Percentiles rank a stretch among this genome's conserved stretches.
phyloP scores from a whole-genome alignment of 2,329 filamentous ascomycete genomes.

The Penicillium crustosum region DNA sequence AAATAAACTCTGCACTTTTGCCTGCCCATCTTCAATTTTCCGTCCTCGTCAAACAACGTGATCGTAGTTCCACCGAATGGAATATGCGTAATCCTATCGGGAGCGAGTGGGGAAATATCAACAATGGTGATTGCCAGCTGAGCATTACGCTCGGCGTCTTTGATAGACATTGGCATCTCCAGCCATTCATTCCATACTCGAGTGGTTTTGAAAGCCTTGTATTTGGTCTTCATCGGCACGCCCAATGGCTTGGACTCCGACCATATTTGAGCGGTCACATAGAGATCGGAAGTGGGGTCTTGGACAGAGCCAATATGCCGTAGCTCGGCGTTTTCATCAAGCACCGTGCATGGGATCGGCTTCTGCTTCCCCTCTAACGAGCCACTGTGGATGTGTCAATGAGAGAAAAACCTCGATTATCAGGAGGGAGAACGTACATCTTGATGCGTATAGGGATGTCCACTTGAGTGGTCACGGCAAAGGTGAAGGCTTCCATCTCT shows the following conservation, averaged over 20 bases:
- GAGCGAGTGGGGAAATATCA: conserved; percentile 83
- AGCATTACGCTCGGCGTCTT: conserved; percentile 75
- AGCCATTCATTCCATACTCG: conserved; percentile 94
- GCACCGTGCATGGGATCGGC: conserved; percentile 71
- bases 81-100: conserved; percentile 68
- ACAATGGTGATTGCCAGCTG: conserved; percentile 91
- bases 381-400: conserved; percentile 52
- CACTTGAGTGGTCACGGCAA: conserved; percentile 83
- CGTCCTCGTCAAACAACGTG: conserved; percentile 86
- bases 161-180: conserved; percentile 78
- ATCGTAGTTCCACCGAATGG: conserved; percentile 95
- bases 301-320: conserved; percentile 85
- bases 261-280: conserved; percentile 90
- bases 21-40: conserved; percentile 84
- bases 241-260: conserved; percentile 93
- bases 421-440: conserved; percentile 52
- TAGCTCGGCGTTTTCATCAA: conserved; percentile 75
- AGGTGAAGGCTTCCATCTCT: conserved; percentile 90
- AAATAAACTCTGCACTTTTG: conserved; percentile 89
- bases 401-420: not conserved
- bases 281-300: conserved; percentile 82
- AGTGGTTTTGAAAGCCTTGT: conserved; percentile 78
- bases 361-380: conserved; percentile 76
- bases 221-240: conserved; percentile 86
- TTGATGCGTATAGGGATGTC: conserved; percentile 67